Base-by-base conservation (phyloP, 2,329 filamentous ascomycete genomes). In the Diaporthe capsici region DNA sequence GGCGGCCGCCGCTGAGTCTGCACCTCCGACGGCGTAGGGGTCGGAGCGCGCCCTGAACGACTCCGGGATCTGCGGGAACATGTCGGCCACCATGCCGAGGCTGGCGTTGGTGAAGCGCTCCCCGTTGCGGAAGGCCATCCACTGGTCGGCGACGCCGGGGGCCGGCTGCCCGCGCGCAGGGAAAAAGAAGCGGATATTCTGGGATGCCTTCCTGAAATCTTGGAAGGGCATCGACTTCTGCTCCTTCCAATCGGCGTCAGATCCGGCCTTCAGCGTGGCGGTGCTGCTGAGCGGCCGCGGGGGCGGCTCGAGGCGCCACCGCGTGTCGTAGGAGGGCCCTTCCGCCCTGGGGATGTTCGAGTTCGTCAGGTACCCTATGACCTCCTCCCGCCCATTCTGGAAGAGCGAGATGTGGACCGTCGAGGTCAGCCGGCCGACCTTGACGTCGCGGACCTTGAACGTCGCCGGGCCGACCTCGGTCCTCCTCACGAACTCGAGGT, bases 71-170 rank as follows among this genome's bases (percentile, higher is more conserved):
- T 70, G 65, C n/a, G 65, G 65, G 49, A 70, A 70, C 65, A 70
- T 70, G n/a, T 70, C 65, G 15, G 65, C 47, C 10, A 95, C 85
- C 79, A 90, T 94, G 0, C 90, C 93, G 2, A 96, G 84, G 1
- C 88, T 86, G 5, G 89, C 88, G 78, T 93, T 89, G 2, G 90
- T 94, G 86, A 94, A 95, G 60, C 84, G 88, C 76, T 90, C 89
- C 1, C 88, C 88, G 20, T 90, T 90, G 2, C 86, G 83, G 73
- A 94, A 88, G 31, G 90, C 88, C 7, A 94, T 84, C 94, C 94
- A 96, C 81, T 94, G 87, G 80, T 95, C 93, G 5, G 90, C 86
- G 51, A 85, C 81, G 73, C 82, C 84, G 37, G 74, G 75, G 7
- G 72, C 70, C 5, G 74, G 55, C 5, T 76, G 79, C 0, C 77